Evolutionary conservation across 306 rosid species (phyloP), one percentile per base, ranked within the genome.

Genomic region (Rosa rugosa): DNA sequence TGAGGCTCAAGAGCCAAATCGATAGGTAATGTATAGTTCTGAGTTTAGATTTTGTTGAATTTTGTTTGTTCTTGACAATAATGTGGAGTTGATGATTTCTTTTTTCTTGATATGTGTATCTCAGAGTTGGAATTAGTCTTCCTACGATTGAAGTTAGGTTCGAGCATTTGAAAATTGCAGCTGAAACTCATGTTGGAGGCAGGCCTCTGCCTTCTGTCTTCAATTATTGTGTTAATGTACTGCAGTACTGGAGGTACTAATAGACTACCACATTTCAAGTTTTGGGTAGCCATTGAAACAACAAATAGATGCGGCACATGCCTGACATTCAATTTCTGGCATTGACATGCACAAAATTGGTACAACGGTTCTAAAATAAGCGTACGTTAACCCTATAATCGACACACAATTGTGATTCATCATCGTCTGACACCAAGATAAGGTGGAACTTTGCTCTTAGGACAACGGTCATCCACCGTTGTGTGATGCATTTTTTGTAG

Each of bases 141-240:
- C 80, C 80, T 2, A 51, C 74, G 41, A 53, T 77, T 67, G 80
- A 77, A 54, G 75, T 77, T 13, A 9, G 75, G n/a, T 77, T 77
- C 17, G 45, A 77, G 69, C 27, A 77, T 17, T 41, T 77, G 38
- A 77, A 77, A 16, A 20, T 77, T 41, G 75, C 18, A 9, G 80
- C 75, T 22, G 75, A 68, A 69, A 51, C 75, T 22, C 20, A 53
- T 53, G 69, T 69, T 2, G 80, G 80, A 23, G 34, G 75, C 56
- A 68, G 75, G 20, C 75, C 75, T 25, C 31, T 77, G 75, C 80
- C 75, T 23, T 50, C 75, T n/a, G 65, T 68, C 27, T 77, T 77
- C 44, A 77, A 77, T 25, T 77, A 51, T 50, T 77, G 68, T 69
- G 74, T 68, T 18, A 68, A 53, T 68, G 17, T 77, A 69, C 42